A percentile compares a stretch with the other conserved stretches of the same genome.
These are phyloP conservation scores for Cyclostephanos invisitatus DNA, from an alignment of 108 stramenopile genomes.

Conservation along the genomic window DNA sequence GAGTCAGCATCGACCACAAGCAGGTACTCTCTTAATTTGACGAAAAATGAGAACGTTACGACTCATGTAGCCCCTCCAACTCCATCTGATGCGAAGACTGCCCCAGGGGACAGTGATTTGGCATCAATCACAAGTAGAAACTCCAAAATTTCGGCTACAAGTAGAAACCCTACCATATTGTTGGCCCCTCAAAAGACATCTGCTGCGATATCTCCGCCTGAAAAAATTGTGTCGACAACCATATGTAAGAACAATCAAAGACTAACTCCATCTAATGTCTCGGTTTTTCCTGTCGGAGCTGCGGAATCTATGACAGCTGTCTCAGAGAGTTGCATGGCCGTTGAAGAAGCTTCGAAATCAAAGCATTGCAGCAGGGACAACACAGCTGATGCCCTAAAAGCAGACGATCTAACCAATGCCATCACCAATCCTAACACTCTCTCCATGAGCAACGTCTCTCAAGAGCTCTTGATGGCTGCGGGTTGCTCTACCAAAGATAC, in stretches of 20 bases:
- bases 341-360: neutral
- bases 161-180: no score
- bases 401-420: neutral
- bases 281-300: neutral
- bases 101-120: neutral
- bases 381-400: neutral
- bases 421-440: slow-evolving; percentile 1
- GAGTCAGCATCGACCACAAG: neutral
- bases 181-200: no score
- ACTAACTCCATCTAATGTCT: neutral
- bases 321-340: neutral
- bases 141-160: neutral
- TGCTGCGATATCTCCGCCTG: no score
- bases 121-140: neutral
- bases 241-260: neutral
- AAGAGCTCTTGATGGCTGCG: neutral
- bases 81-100: neutral
- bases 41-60: no score
- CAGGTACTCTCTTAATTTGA: neutral
- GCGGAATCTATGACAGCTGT: neutral
- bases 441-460: neutral
- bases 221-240: no score
- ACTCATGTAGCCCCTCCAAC: neutral
- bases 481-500: neutral
- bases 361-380: neutral